Percentiles rank a stretch among this genome's conserved stretches.
Evolutionary conservation across 768 basidiomycete genomes (phyloP).

Genomic region (Psilocybe sp.): DNA sequence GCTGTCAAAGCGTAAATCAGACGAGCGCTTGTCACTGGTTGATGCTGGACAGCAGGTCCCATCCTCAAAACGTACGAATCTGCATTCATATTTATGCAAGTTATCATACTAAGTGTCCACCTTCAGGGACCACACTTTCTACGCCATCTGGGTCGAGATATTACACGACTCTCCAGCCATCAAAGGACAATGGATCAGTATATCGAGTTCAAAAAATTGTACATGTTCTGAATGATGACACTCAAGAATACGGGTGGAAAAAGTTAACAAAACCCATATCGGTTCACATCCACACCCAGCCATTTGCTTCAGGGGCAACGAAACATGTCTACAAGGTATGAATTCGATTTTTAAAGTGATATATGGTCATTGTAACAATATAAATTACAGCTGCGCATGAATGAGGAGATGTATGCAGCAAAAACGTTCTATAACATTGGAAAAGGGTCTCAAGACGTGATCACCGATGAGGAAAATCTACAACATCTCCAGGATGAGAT

Average conservation of each 20-base stretch:
- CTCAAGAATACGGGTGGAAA: neutral
- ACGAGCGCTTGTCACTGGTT: no score
- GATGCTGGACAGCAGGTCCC: no score
- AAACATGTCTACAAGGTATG: conserved; percentile 7
- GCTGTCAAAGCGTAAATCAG: no score
- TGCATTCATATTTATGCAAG: no score
- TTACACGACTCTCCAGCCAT: no score
- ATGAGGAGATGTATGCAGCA: neutral
- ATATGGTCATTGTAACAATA: neutral
- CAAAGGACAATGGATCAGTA: no score
- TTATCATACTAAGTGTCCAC: no score
- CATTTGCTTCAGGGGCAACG: neutral
- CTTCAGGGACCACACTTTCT: no score
- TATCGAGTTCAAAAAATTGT: no score
- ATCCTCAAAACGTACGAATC: no score
- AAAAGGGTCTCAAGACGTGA: neutral
- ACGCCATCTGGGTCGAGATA: no score
- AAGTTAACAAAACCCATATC: neutral
- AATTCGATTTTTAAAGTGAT: neutral
- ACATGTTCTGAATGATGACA: no score
- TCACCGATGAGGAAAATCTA: neutral
- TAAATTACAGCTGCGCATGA: neutral
- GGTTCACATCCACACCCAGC: neutral
- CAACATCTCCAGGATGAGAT: conserved; percentile 1
- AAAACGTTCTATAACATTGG: conserved; percentile 5